Base-by-base conservation (phyloP, 208 protist species). In the Wallacemonas sp. region DNA sequence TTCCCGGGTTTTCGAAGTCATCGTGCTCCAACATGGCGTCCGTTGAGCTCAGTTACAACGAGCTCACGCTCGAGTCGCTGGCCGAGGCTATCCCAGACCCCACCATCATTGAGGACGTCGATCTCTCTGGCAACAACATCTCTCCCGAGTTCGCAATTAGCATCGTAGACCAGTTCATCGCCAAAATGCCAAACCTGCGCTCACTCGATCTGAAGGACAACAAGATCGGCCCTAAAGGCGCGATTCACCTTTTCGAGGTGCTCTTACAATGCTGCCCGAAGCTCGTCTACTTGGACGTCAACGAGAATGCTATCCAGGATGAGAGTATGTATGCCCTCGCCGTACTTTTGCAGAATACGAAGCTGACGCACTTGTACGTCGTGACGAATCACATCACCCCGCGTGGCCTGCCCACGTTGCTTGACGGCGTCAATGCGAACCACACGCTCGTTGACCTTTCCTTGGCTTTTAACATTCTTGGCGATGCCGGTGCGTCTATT, bases 201-300 rank as follows among this genome's bases (percentile, higher is more conserved):
- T 70, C 71, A n/a, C 70, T 96, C 1, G 90, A 96, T 54, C 46
- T 96, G 1, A 93, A 93, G 61, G 82, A 88, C 72, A 96, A 96
- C 61, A 78, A 80, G 53, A 88, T 93, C 47, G 90, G 86, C 5
- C 72, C 90, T 3, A 41, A 62, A 39, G 90, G 84, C 11, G 77
- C 80, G 5, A 65, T 77, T 64, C 55, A 70, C 21, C 76, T 96
- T 22, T 91, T 84, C 54, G 73, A 90, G 62, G 63, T 74, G 8
- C 73, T 96, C 45, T 72, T 71, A n/a, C 39, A 75, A 44, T 39
- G 78, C 51, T 96, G 86, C 58, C 75, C 70, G 2, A 68, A 76
- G 45, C 60, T 96, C 19, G 66, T 67, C 15, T 91, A 92, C 68
- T 62, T 96, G 17, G 86, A 93, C 49, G 68, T 96, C 15, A 93